Evolutionary conservation across 768 basidiomycete genomes (phyloP), one percentile per base, ranked within the genome.

Genomic region (Serendipita indica): DNA sequence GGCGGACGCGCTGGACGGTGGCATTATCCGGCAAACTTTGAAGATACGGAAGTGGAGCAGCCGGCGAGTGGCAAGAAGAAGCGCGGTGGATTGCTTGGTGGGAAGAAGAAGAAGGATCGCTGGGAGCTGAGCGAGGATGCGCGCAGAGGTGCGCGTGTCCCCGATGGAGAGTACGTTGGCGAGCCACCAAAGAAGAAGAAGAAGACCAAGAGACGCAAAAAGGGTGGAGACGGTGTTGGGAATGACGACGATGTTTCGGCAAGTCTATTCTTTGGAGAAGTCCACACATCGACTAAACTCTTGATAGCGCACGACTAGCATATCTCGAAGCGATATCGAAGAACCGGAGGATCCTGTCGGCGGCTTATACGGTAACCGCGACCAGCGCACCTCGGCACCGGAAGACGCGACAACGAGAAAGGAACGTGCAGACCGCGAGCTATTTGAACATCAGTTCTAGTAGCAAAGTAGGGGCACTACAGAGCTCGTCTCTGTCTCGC

Each of bases 121-220:
- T 90, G 84, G 84, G 87, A 83, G 60, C 75, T 84, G 69, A 89
- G 88, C 32, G 86, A 89, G 69, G 89, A 91, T 68, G 89, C 88
- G 33, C 84, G 89, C 65, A 74, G 72, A 1, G 63, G 67, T 20
- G 57, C 65, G 1, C 52, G 54, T 7, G 59, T 35, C 6, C 39
- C 60, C 30, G 49, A 54, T 27, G 49, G 49, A 3, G 49, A 54
- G 30, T 54, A 20, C n/a, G 73, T 73, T 52, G 65, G 79, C 73
- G 64, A 74, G 71, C 60, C 74, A 72, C 62, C 71, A 67, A 52
- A 67, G 68, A 57, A 69, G 66, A 65, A 63, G 61, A 64, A 77
- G 72, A 66, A 75, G 73, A 85, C 81, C 73, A 82, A 79, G 71
- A 79, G 78, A 67, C 71, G 71, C 64, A 73, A 72, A 63, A 74